Evolutionary conservation across 805 yeast genomes (phyloP).

Genomic region (Metschnikowia colocasiae): DNA sequence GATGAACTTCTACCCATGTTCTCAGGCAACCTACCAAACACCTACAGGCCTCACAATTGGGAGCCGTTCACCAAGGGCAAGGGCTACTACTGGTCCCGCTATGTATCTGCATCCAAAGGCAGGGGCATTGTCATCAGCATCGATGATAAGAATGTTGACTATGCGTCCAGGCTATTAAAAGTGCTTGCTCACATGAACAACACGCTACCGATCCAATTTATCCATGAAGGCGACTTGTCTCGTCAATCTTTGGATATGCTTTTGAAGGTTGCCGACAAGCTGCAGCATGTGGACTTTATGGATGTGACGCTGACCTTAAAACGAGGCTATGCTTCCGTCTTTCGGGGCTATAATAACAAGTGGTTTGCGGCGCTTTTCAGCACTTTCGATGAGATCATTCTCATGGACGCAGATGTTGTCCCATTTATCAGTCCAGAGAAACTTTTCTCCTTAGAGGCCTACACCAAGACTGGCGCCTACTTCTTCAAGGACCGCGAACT

Average conservation of each 20-base stretch:
- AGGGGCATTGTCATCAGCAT: conserved; percentile 17
- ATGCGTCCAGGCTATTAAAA: conserved; percentile 12
- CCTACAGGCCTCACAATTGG: conserved; percentile 8
- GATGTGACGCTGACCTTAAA: conserved; percentile 20
- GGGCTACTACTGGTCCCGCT: conserved; percentile 11
- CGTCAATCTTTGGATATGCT: conserved; percentile 2
- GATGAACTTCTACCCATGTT: conserved; percentile 18
- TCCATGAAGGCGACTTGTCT: conserved; percentile 15
- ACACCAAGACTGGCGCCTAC: conserved; percentile 27
- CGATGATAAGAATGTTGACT: conserved; percentile 12
- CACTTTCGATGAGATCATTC: conserved; percentile 31
- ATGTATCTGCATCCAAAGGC: conserved; percentile 8
- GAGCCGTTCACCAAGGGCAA: background rate
- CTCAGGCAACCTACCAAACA: conserved; percentile 11
- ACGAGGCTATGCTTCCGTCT: conserved; percentile 17
- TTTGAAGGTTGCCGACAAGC: conserved; percentile 6
- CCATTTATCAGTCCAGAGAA: conserved; percentile 13
- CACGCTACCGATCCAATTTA: conserved; percentile 15
- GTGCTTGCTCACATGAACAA: conserved; percentile 11
- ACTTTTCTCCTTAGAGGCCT: conserved; percentile 12
- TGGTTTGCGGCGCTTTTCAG: conserved; percentile 19
- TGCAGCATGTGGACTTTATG: conserved; percentile 12
- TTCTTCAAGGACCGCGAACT: conserved; percentile 26
- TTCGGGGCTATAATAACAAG: conserved; percentile 29
- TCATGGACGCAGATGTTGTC: conserved; percentile 19